Conservation (phyloP, 805 yeast species). For the Starmerella potacharoeniae region DNA sequence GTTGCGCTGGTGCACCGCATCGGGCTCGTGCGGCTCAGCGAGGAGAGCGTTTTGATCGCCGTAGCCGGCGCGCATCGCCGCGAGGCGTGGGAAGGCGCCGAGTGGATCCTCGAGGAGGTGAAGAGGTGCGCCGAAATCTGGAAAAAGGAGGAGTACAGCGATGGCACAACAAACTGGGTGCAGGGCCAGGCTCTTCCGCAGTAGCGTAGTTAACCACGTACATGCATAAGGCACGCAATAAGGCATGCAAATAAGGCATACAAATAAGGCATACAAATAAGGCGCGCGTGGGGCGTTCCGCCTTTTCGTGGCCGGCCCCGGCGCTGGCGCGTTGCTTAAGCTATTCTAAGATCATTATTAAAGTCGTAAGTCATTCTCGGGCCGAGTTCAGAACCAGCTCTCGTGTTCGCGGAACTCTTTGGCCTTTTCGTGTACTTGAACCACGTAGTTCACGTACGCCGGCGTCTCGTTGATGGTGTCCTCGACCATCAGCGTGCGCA, state of each 20-base stretch:
- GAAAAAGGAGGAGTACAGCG: constrained; percentile 38
- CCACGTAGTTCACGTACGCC: constrained; percentile 56
- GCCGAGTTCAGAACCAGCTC: constrained; percentile 17
- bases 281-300: too few relatives aligned
- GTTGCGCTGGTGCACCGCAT: constrained; percentile 37
- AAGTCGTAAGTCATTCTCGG: neutral
- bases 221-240: too few relatives aligned
- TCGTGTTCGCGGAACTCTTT: constrained; percentile 20
- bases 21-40: constrained; percentile 38
- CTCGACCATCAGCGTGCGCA: constrained; percentile 57
- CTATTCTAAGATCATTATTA: neutral
- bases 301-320: too few relatives aligned
- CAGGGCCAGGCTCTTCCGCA: constrained; percentile 16
- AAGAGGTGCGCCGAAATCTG: constrained; percentile 40
- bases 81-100: constrained; percentile 40
- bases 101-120: constrained; percentile 36
- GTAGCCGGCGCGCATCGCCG: constrained; percentile 37
- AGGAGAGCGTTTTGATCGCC: constrained; percentile 38
- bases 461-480: constrained; percentile 39
- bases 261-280: too few relatives aligned
- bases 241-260: too few relatives aligned
- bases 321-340: neutral
- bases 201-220: neutral
- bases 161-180: constrained; percentile 37
- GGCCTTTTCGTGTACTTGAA: constrained; percentile 50